These are phyloP conservation scores for Nematodospora valgi DNA, from an alignment of 805 yeast genomes.

Conservation along the genomic window DNA sequence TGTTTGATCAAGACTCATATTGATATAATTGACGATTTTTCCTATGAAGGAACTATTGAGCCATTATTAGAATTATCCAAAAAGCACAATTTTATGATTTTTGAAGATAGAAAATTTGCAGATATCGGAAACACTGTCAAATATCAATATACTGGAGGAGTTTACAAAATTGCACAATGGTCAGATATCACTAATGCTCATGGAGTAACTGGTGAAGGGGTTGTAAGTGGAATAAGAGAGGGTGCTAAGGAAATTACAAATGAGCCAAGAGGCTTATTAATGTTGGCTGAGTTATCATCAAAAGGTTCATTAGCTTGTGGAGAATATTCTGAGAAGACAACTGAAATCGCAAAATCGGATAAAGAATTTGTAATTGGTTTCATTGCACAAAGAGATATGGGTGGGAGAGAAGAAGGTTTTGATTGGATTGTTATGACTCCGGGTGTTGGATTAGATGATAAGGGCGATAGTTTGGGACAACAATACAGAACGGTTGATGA, in stretches of 20 bases:
- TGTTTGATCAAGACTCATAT: constrained; percentile 93
- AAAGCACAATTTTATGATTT: constrained; percentile 85
- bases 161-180: constrained; percentile 87
- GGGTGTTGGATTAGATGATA: constrained; percentile 96
- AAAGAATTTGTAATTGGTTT: constrained; percentile 92
- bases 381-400: constrained; percentile 89
- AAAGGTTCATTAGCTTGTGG: constrained; percentile 94
- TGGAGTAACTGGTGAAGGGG: constrained; percentile 94
- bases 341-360: constrained; percentile 85
- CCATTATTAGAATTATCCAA: constrained; percentile 72
- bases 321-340: constrained; percentile 81
- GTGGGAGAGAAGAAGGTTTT: constrained; percentile 76
- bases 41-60: constrained; percentile 70
- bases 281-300: constrained; percentile 94
- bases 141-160: constrained; percentile 88
- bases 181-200: constrained; percentile 97
- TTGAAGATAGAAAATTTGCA: constrained; percentile 97
- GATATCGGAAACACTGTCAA: constrained; percentile 98
- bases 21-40: constrained; percentile 87
- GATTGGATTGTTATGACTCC: constrained; percentile 98
- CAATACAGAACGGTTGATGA: constrained; percentile 91
- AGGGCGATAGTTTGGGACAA: constrained; percentile 93
- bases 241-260: constrained; percentile 68
- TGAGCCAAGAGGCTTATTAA: constrained; percentile 85
- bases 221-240: constrained; percentile 81